Conservation (phyloP, 2,329 filamentous ascomycete species). For the Lasiodiplodia sp. region DNA sequence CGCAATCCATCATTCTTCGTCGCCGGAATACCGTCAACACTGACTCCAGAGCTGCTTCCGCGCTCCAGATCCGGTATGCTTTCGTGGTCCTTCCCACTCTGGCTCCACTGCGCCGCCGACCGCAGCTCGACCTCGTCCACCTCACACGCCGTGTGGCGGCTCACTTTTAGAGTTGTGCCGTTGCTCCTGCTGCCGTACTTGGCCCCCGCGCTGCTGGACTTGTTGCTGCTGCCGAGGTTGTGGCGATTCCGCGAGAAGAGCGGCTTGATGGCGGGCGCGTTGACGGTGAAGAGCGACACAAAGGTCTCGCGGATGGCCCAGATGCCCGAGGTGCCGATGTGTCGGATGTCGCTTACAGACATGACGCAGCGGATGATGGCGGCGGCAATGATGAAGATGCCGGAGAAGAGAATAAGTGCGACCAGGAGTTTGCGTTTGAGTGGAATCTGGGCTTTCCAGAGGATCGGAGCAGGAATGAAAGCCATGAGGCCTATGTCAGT, state of each 20-base stretch:
- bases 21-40: background rate
- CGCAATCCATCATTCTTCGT: background rate
- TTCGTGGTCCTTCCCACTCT: background rate
- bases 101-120: constrained; percentile 5
- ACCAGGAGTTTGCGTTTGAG: constrained; percentile 50
- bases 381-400: constrained; percentile 54
- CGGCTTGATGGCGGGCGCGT: constrained; percentile 51
- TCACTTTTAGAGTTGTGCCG: background rate
- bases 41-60: background rate
- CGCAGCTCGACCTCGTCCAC: constrained; percentile 2
- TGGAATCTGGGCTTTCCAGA: constrained; percentile 51
- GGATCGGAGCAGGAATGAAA: constrained; percentile 50
- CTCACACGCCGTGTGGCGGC: background rate
- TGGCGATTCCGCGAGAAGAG: constrained; percentile 39
- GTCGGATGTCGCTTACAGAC: constrained; percentile 46
- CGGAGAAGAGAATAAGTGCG: constrained; percentile 51
- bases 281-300: constrained; percentile 53
- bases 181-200: background rate
- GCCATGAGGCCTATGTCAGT: constrained; percentile 50
- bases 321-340: constrained; percentile 48
- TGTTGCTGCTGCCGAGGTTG: background rate
- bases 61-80: background rate
- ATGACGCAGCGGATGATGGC: constrained; percentile 52
- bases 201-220: background rate
- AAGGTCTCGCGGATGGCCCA: constrained; percentile 57